Conservation (phyloP, 2,329 filamentous ascomycete species). For the Ophiostoma triangulosporum region DNA sequence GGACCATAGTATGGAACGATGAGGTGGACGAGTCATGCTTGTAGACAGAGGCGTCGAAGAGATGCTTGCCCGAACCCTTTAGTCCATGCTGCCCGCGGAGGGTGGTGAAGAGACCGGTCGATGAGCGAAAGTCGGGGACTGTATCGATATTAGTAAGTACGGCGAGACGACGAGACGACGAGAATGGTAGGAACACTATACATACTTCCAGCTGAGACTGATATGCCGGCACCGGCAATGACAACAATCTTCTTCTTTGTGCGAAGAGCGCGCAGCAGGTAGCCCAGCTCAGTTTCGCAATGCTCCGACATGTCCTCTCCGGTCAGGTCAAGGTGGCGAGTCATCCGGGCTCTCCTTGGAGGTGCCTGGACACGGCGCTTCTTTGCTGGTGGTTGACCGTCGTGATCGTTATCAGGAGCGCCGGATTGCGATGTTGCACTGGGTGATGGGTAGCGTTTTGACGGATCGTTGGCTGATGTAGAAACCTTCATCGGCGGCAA, state of each 20-base stretch:
- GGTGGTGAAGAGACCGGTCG: conserved; percentile 75
- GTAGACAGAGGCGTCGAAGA: conserved; percentile 97
- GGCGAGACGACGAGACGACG: not conserved
- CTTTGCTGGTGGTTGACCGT: conserved; percentile 59
- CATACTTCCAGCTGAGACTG: conserved; percentile 82
- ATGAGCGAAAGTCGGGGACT: conserved; percentile 94
- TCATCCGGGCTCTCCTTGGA: conserved; percentile 47
- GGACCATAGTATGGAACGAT: conserved; percentile 93
- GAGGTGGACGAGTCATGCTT: conserved; percentile 79
- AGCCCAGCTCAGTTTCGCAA: conserved; percentile 47
- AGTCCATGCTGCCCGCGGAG: conserved; percentile 78
- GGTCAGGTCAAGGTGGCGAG: conserved; percentile 65
- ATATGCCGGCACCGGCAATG: conserved; percentile 91
- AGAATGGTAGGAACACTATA: not conserved
- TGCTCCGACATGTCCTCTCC: conserved; percentile 33
- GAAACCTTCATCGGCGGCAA: conserved; percentile 12
- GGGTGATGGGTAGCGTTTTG: conserved; percentile 39
- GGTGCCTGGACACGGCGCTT: conserved; percentile 51
- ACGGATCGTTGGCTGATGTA: conserved; percentile 21
- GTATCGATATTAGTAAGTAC: not conserved
- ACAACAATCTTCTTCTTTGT: conserved; percentile 95
- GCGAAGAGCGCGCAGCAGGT: conserved; percentile 59
- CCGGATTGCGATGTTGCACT: conserved; percentile 34
- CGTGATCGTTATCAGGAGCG: conserved; percentile 27
- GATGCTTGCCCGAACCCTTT: conserved; percentile 83